These are phyloP conservation scores for Solanum phureja DNA, from an alignment of 257 asterid species.

Conservation along the genomic window DNA sequence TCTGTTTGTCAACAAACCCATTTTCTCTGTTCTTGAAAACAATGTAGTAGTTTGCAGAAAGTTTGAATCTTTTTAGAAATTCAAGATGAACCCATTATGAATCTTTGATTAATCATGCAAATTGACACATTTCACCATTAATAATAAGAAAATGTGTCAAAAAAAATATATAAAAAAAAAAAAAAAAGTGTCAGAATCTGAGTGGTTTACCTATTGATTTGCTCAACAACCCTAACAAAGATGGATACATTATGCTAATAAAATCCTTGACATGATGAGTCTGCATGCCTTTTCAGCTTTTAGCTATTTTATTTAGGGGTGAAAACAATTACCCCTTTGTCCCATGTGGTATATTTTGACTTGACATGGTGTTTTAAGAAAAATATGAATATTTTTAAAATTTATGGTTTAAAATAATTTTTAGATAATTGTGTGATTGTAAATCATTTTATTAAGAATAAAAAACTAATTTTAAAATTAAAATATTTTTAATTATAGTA, in stretches of 20 bases:
- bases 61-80: neutral
- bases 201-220: conserved; percentile 7
- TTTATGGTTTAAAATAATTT: too few species aligned
- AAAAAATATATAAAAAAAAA: too few species aligned
- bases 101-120: neutral
- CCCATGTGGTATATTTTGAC: too few species aligned
- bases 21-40: conserved; percentile 1
- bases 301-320: neutral
- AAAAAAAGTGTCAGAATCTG: neutral
- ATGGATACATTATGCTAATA: neutral
- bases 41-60: neutral
- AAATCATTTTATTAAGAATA: too few species aligned
- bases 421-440: too few species aligned
- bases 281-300: neutral
- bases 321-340: neutral
- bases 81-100: neutral
- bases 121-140: neutral
- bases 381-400: too few species aligned
- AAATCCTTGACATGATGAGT: neutral
- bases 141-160: neutral
- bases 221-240: conserved; percentile 14
- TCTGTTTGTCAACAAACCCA: conserved; percentile 77
- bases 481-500: too few species aligned
- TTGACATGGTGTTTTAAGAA: too few species aligned
- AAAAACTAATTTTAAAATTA: too few species aligned